phyloP scores from a whole-genome alignment of 2,329 filamentous ascomycete genomes.

The Pezicula neosporulosa region DNA sequence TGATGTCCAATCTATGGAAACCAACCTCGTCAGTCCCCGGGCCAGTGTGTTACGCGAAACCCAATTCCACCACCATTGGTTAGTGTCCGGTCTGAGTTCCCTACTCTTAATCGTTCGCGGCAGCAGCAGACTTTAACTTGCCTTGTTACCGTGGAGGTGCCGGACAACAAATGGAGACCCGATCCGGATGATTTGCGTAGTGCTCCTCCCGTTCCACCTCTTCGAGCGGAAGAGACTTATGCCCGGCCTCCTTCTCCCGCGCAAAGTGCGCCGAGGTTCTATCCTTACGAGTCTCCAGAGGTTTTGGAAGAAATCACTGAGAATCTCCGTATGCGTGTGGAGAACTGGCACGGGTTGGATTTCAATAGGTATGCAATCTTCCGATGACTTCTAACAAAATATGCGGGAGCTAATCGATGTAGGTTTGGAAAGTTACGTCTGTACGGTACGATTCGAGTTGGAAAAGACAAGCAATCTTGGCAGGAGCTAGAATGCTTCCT shows the following conservation, averaged over 20 bases:
- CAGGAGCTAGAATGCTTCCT: constrained; percentile 97
- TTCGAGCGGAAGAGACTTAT: constrained; percentile 50
- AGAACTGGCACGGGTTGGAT: constrained; percentile 97
- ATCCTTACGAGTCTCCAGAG: constrained; percentile 72
- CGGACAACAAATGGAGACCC: constrained; percentile 86
- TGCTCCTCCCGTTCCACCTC: constrained; percentile 37
- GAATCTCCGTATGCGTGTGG: constrained; percentile 79
- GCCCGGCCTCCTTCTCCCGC: constrained; percentile 56
- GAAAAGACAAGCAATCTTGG: constrained; percentile 95
- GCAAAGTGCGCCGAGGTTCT: constrained; percentile 49
- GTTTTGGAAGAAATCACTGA: constrained; percentile 83
- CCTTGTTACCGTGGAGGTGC: constrained; percentile 88
- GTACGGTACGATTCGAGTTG: constrained; percentile 86
- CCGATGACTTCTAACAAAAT: constrained; percentile 4
- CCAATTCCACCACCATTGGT: constrained; percentile 88
- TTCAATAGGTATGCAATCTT: constrained; percentile 62
- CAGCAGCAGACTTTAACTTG: constrained; percentile 96
- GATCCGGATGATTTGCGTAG: constrained; percentile 75
- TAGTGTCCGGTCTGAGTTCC: constrained; percentile 95
- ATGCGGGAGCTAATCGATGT: constrained; percentile 9
- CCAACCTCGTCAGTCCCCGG: constrained; percentile 71
- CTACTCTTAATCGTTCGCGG: constrained; percentile 84
- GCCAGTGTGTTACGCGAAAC: constrained; percentile 64
- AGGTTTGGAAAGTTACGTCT: constrained; percentile 90
- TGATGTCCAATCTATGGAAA: constrained; percentile 94